These are phyloP conservation scores for Debaryomyces hansenii DNA, from an alignment of 805 yeast species.

Conservation along the genomic window DNA sequence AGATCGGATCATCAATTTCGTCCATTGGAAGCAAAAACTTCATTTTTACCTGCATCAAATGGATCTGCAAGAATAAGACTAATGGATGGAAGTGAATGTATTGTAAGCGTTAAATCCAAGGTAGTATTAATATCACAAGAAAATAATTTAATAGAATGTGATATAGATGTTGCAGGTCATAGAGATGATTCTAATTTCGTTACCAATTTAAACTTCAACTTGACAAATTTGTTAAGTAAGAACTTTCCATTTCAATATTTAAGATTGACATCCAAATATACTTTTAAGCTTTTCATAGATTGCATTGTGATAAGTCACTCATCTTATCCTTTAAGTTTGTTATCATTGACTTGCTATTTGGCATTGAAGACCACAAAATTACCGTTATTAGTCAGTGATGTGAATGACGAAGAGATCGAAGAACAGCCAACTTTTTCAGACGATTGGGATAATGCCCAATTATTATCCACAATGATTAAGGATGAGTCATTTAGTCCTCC, in stretches of 20 bases:
- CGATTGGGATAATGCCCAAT: constrained; percentile 68
- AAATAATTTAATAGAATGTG: constrained; percentile 63
- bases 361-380: constrained; percentile 78
- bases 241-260: constrained; percentile 55
- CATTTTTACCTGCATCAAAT: constrained; percentile 81
- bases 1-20: constrained; percentile 73
- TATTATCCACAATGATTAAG: constrained; percentile 36
- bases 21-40: constrained; percentile 80
- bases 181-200: constrained; percentile 78
- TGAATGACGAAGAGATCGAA: constrained; percentile 71
- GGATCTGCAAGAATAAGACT: constrained; percentile 89
- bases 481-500: constrained; percentile 61
- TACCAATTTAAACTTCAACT: constrained; percentile 58
- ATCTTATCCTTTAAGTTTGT: constrained; percentile 77
- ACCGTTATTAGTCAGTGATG: constrained; percentile 70
- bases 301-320: constrained; percentile 74
- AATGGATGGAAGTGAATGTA: constrained; percentile 90
- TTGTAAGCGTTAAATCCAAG: constrained; percentile 85
- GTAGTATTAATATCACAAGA: constrained; percentile 53
- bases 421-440: constrained; percentile 91
- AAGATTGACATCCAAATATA: constrained; percentile 68
- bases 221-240: constrained; percentile 53
- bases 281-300: constrained; percentile 77
- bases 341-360: constrained; percentile 77
- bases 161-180: constrained; percentile 76